Conservation (phyloP, 306 rosid species). For the Mucuna pruriens region DNA sequence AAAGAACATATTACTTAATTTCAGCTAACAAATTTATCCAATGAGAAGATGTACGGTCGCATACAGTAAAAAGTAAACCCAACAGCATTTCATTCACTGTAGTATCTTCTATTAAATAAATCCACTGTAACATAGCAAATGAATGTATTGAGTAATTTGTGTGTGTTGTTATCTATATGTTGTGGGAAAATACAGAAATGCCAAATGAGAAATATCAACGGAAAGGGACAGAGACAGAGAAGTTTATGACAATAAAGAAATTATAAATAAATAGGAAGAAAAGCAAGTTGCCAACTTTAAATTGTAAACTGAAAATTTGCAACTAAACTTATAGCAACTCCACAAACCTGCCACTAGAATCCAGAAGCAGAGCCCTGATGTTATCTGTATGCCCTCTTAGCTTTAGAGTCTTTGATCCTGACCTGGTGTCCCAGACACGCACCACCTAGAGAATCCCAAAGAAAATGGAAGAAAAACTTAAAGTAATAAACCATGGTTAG, state of each 20-base stretch:
- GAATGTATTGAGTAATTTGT: not conserved
- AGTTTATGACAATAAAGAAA: not conserved
- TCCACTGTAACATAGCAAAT: not conserved
- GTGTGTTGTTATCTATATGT: not conserved
- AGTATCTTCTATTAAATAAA: not conserved
- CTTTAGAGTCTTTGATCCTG: slow-evolving; percentile 95
- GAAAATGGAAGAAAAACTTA: not conserved
- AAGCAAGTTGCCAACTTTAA: no score
- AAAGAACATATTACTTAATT: not conserved
- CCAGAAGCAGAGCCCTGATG: slow-evolving; percentile 86
- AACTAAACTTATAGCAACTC: no score
- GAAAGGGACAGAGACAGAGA: not conserved
- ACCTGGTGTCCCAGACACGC: slow-evolving; percentile 98
- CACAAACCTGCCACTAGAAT: slow-evolving; percentile 91
- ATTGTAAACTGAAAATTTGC: no score
- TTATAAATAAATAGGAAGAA: not conserved
- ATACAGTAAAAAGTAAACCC: not conserved
- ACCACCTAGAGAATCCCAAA: slow-evolving; percentile 75
- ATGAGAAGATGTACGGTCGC: not conserved
- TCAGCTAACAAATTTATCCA: not conserved
- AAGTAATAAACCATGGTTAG: slow-evolving; percentile 18
- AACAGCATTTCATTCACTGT: not conserved
- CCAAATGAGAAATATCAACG: not conserved
- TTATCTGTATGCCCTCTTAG: slow-evolving; percentile 96
- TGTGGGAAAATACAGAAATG: slow-evolving; percentile 12